A percentile compares a stretch with the other conserved stretches of the same genome.
These are phyloP conservation scores for Salvia hispanica DNA, from an alignment of 257 asterid genomes.

Conservation along the genomic window DNA sequence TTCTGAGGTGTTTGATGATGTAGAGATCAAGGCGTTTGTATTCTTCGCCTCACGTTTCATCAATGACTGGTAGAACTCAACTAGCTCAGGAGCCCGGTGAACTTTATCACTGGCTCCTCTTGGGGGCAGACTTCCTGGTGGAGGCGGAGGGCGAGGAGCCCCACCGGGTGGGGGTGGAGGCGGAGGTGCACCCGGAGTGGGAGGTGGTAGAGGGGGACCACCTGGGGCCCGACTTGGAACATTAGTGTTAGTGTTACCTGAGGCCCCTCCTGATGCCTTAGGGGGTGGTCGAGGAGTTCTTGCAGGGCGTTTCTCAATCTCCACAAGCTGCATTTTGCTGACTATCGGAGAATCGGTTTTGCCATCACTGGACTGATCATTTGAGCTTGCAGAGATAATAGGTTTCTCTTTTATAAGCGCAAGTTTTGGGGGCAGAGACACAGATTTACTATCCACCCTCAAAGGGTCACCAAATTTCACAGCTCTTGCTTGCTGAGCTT, in stretches of 20 bases:
- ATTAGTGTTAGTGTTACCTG: conserved; percentile 37
- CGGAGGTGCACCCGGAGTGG: conserved; percentile 74
- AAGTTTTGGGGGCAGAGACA: conserved; percentile 75
- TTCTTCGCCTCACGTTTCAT: conserved; percentile 96
- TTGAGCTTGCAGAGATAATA: conserved; percentile 49
- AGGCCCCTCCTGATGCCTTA: conserved; percentile 52
- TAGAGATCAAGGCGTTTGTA: conserved; percentile 58
- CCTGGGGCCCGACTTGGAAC: conserved; percentile 45
- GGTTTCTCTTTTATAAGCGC: conserved; percentile 74
- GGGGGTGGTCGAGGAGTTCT: conserved; percentile 92
- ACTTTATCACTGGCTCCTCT: conserved; percentile 78
- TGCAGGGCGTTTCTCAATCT: conserved; percentile 80
- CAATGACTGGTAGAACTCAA: conserved; percentile 86
- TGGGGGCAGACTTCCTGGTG: conserved; percentile 64
- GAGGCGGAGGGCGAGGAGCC: conserved; percentile 93
- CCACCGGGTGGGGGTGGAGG: conserved; percentile 90
- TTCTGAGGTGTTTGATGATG: conserved; percentile 61
- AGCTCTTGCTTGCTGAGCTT: conserved; percentile 85
- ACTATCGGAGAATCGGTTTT: conserved; percentile 55
- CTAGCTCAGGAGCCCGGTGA: conserved; percentile 97
- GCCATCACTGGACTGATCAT: conserved; percentile 48
- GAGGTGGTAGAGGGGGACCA: conserved; percentile 77
- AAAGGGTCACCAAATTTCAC: conserved; percentile 68
- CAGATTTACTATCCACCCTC: conserved; percentile 42
- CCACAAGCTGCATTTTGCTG: conserved; percentile 72